Conservation (phyloP, 2,329 filamentous ascomycete genomes). For the Parasarocladium wereldwijsianum region DNA sequence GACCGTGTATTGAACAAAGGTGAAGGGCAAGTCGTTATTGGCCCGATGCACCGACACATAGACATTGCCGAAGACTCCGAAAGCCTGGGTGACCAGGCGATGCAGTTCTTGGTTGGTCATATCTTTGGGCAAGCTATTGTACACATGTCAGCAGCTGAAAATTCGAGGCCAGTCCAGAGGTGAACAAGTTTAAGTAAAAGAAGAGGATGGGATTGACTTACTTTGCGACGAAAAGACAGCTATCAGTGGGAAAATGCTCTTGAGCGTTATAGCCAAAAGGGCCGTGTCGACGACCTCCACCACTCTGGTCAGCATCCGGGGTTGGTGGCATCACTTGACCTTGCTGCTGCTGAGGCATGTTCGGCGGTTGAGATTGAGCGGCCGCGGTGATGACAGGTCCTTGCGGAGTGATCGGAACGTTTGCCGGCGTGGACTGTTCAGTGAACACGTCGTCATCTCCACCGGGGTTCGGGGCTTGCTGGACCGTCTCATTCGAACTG, state of each 20-base stretch:
- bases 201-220: constrained; percentile 21
- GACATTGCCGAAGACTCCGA: constrained; percentile 38
- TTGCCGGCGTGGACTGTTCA: too few species aligned
- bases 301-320: neutral
- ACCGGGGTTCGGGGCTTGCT: too few species aligned
- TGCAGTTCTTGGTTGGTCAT: constrained; percentile 33
- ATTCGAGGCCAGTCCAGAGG: too few species aligned
- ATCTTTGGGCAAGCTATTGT: constrained; percentile 32
- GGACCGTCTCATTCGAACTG: too few species aligned
- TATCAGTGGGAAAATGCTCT: neutral
- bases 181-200: neutral
- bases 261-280: constrained; percentile 1
- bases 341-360: neutral
- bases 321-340: neutral
- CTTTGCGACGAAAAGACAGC: constrained; percentile 46
- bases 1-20: constrained; percentile 49
- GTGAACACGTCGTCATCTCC: too few species aligned
- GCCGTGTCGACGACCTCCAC: neutral
- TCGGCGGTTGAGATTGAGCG: neutral
- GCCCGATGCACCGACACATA: constrained; percentile 52
- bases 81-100: constrained; percentile 34
- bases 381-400: too few species aligned
- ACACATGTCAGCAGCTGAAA: neutral
- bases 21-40: constrained; percentile 41
- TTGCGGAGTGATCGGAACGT: too few species aligned